These are phyloP conservation scores for Melampsora americana DNA, from an alignment of 1,284 basidiomycete genomes.

Conservation along the genomic window DNA sequence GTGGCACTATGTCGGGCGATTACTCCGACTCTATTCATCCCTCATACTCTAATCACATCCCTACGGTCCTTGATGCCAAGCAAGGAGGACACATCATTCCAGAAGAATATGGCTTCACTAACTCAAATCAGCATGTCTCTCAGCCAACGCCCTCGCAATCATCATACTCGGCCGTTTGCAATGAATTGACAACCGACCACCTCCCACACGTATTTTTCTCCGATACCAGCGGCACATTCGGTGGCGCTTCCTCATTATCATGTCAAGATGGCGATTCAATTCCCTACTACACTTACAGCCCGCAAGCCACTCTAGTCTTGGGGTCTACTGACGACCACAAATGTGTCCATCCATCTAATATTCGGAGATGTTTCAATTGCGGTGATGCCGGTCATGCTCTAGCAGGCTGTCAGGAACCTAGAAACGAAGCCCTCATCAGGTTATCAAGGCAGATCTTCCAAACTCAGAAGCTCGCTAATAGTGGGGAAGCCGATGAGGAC, in stretches of 20 bases:
- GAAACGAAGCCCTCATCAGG: slow-evolving; percentile 19
- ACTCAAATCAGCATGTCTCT: no score
- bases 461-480: background rate
- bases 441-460: slow-evolving; percentile 32
- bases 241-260: background rate
- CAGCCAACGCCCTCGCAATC: no score
- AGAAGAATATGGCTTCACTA: no score
- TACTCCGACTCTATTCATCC: no score
- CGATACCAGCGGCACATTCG: background rate
- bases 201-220: no score
- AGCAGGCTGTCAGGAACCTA: background rate
- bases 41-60: no score
- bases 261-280: background rate
- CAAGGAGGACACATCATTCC: no score
- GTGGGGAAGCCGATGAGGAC: background rate
- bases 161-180: no score
- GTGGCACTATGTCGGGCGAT: no score
- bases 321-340: background rate
- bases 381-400: slow-evolving; percentile 20
- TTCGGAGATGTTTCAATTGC: slow-evolving; percentile 33
- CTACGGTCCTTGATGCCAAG: no score
- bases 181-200: no score
- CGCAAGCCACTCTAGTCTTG: slow-evolving; percentile 18
- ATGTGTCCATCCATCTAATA: slow-evolving; percentile 5
- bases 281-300: slow-evolving; percentile 13